A percentile compares a stretch with the other conserved stretches of the same genome.
Evolutionary conservation across 1,284 basidiomycete genomes (phyloP).

Genomic region (Irpex sp.): DNA sequence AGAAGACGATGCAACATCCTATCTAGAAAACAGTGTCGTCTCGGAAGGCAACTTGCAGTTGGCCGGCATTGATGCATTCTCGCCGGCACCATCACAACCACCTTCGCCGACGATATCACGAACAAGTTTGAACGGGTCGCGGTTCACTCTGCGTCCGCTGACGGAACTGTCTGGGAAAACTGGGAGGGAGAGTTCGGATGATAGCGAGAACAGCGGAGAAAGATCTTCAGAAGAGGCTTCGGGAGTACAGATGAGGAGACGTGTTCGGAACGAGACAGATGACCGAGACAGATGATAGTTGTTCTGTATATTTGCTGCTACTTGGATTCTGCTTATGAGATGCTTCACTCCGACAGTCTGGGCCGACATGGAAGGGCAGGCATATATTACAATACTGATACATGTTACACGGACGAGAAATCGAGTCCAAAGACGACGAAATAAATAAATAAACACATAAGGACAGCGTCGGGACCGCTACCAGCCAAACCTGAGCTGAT

Average conservation of each 20-base stretch:
- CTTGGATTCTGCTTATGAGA: background rate
- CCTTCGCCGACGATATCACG: constrained; percentile 56
- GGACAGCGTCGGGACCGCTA: constrained; percentile 28
- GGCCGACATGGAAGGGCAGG: background rate
- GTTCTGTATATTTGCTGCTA: background rate
- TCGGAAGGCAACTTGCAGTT: constrained; percentile 52
- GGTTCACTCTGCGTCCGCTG: constrained; percentile 15
- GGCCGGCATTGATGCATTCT: constrained; percentile 68
- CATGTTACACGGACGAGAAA: background rate
- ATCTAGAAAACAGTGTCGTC: constrained; percentile 31
- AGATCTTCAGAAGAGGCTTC: constrained; percentile 14
- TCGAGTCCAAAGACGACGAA: background rate
- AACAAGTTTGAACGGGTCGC: constrained; percentile 17
- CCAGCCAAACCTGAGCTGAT: constrained; percentile 88
- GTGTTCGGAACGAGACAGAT: constrained; percentile 11
- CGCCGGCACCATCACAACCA: constrained; percentile 61
- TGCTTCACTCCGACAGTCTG: background rate
- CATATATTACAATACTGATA: constrained; percentile 3
- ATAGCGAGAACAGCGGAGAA: constrained; percentile 1
- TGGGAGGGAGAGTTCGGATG: constrained; percentile 11
- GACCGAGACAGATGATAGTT: background rate
- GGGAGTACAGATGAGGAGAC: constrained; percentile 18
- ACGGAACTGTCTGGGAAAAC: constrained; percentile 3
- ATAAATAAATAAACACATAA: background rate
- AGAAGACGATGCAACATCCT: constrained; percentile 1